Base-by-base conservation (phyloP, 495 filamentous ascomycete genomes). In the Daldinia decipiens region DNA sequence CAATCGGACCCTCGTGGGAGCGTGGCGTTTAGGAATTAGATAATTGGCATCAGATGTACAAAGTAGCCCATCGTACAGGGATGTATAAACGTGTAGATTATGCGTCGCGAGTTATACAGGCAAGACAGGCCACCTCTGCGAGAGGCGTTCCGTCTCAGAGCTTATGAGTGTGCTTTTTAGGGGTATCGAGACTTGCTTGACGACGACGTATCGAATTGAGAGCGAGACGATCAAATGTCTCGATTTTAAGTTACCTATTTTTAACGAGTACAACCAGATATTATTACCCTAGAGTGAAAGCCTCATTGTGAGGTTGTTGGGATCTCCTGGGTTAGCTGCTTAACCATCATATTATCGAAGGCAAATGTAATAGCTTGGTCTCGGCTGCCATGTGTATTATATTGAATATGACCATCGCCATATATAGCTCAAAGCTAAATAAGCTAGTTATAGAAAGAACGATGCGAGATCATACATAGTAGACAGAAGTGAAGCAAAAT, bases 21-120 rank as follows among this genome's bases (percentile, higher is more conserved):
- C 70, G 70, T 36, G 70, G 70, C 70, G 70, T 73, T 73, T 38
- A 53, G 70, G 70, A 52, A 65, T 59, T 68, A 73, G 61, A 68
- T 51, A 65, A 38, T 40, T 43, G 58, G 65, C 70, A 68, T 73
- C 31, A 56, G n/a, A 65, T 73, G 70, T 73, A 73, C 70, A 73
- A 73, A 68, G 40, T 65, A 68, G 45, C 57, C 56, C 65, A 61
- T 47, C 39, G 56, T 65, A 65, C 58, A 65, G 60, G 65, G 61
- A 53, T 68, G 70, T 73, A 68, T 62, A 73, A 62, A 73, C 58
- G 50, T 66, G 65, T 73, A 68, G 65, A 73, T 59, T 73, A 68
- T 40, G 70, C 43, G 51, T 52, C 43, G 39, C 12, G 55, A 50
- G 59, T 47, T 52, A 12, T 24, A 62, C 34, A 57, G 19, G 43